phyloP scores from a whole-genome alignment of 2,329 filamentous ascomycete species.

The Coniella vitis region DNA sequence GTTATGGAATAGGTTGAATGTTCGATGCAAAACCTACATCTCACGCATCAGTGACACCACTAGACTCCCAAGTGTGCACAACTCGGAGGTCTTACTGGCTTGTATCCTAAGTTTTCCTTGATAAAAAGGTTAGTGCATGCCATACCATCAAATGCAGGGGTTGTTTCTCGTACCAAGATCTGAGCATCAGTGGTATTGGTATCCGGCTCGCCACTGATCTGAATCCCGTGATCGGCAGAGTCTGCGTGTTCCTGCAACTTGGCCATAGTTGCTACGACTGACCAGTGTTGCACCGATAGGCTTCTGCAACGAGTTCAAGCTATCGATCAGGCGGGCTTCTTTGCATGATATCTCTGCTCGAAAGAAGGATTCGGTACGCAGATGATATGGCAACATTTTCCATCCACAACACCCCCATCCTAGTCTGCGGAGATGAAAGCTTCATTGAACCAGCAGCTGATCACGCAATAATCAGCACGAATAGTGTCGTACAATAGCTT shows the following conservation, averaged over 20 bases:
- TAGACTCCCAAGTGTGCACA: too few relatives aligned
- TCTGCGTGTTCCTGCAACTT: background rate
- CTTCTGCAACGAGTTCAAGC: background rate
- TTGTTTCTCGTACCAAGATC: background rate
- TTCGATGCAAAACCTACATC: slow-evolving; percentile 46
- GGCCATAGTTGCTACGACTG: background rate
- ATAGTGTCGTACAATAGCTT: too few relatives aligned
- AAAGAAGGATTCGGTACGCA: too few relatives aligned
- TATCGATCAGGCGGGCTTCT: background rate
- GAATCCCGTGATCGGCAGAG: background rate
- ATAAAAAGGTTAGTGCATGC: too few relatives aligned
- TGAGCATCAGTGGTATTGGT: background rate
- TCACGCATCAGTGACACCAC: slow-evolving; percentile 12
- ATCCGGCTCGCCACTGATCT: background rate
- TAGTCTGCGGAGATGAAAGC: too few relatives aligned
- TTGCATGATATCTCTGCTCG: background rate
- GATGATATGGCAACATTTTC: too few relatives aligned
- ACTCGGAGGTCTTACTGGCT: too few relatives aligned
- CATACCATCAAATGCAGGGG: too few relatives aligned
- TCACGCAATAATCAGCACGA: too few relatives aligned
- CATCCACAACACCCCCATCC: too few relatives aligned
- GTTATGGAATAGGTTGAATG: slow-evolving; percentile 51
- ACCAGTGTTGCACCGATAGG: background rate
- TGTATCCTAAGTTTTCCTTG: slow-evolving; percentile 46
- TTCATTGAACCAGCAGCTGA: too few relatives aligned